These are phyloP conservation scores for Saccharomyces hybrid DNA, from an alignment of 1,139 yeast genomes.

Conservation along the genomic window DNA sequence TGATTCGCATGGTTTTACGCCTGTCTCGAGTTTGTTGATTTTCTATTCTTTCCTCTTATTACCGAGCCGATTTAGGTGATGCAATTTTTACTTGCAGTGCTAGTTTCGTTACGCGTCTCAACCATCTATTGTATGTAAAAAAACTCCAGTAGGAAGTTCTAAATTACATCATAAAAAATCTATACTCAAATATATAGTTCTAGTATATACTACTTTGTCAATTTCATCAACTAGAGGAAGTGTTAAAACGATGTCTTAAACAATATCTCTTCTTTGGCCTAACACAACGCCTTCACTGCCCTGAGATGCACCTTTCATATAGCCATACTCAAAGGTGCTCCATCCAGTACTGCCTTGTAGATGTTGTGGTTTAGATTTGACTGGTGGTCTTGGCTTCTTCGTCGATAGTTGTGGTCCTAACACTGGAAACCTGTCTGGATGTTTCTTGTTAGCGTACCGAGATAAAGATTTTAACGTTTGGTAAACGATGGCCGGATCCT, in stretches of 20 bases:
- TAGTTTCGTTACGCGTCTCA: background rate
- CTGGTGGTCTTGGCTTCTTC: slow-evolving; percentile 34
- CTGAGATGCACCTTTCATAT: slow-evolving; percentile 48
- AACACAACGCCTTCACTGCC: slow-evolving; percentile 43
- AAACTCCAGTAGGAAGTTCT: background rate
- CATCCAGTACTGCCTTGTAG: slow-evolving; percentile 37
- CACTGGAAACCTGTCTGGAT: slow-evolving; percentile 38
- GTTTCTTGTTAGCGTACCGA: slow-evolving; percentile 45
- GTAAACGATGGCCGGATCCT: slow-evolving; percentile 72
- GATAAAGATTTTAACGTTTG: slow-evolving; percentile 69
- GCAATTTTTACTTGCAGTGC: background rate
- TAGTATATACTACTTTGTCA: background rate
- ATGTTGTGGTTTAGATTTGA: slow-evolving; percentile 28
- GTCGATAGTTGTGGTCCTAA: slow-evolving; percentile 43
- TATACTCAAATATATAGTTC: background rate
- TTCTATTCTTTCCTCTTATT: background rate
- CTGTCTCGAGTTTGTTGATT: background rate
- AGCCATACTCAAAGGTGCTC: slow-evolving; percentile 54
- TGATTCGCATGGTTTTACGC: background rate
- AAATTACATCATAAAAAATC: background rate
- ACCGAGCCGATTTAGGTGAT: background rate
- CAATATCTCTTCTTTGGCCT: slow-evolving; percentile 42
- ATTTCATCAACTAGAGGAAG: background rate
- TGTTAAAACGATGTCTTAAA: slow-evolving; percentile 8
- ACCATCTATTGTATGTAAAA: background rate